Evolutionary conservation across 768 basidiomycete genomes (phyloP).

Genomic region (Phylloporus scabripes): DNA sequence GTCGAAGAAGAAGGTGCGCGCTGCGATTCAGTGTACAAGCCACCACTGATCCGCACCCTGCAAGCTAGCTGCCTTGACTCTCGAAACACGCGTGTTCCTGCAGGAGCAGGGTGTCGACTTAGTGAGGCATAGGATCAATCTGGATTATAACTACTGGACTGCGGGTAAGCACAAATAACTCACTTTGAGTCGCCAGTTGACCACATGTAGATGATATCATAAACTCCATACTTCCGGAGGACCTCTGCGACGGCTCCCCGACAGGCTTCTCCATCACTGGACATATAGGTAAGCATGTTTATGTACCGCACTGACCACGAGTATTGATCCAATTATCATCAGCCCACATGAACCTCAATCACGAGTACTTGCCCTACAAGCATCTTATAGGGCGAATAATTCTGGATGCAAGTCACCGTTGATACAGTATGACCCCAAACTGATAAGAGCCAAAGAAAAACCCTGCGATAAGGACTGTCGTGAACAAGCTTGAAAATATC

Average conservation of each 20-base stretch:
- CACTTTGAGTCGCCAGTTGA: neutral
- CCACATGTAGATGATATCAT: conserved; percentile 70
- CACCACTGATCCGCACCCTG: conserved; percentile 7
- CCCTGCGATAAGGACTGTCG: conserved; percentile 72
- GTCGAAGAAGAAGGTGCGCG: conserved; percentile 54
- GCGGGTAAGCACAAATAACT: conserved; percentile 48
- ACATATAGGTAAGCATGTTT: conserved; percentile 71
- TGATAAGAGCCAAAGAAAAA: conserved; percentile 66
- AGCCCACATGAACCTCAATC: conserved; percentile 91
- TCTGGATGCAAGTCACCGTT: conserved; percentile 61
- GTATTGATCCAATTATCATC: conserved; percentile 4
- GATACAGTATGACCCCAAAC: neutral
- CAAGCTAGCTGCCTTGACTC: conserved; percentile 66
- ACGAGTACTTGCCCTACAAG: conserved; percentile 90
- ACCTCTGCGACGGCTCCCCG: conserved; percentile 73
- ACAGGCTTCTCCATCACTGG: conserved; percentile 84
- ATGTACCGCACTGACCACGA: neutral
- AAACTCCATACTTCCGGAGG: conserved; percentile 72
- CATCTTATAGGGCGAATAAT: conserved; percentile 87
- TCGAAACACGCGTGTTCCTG: conserved; percentile 51
- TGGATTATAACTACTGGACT: conserved; percentile 87
- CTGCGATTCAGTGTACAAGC: neutral
- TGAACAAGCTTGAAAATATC: conserved; percentile 90
- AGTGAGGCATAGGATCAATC: conserved; percentile 51
- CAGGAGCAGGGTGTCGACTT: conserved; percentile 50